phyloP scores from a whole-genome alignment of 345 rosid species.

The Rubroshorea leprosula region DNA sequence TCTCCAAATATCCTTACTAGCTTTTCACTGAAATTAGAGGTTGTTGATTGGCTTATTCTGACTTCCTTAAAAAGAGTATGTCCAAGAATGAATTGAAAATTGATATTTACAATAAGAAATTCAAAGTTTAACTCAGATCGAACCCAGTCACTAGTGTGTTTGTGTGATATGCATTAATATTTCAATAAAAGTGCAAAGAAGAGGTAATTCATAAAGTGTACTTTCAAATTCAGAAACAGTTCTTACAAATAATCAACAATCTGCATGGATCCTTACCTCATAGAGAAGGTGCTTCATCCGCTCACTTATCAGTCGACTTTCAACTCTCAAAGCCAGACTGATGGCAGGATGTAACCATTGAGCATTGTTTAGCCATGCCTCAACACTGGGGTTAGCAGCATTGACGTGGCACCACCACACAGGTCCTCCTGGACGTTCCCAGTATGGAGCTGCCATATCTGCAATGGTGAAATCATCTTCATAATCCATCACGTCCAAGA shows the following conservation, averaged over 20 bases:
- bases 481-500: slow-evolving; percentile 39
- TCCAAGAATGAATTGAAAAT: no score
- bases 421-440: slow-evolving; percentile 91
- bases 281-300: slow-evolving; percentile 89
- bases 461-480: slow-evolving; percentile 69
- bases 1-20: no score
- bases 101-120: no score
- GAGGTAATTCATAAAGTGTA: no score
- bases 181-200: no score
- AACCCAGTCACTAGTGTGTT: no score
- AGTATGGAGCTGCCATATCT: slow-evolving; percentile 90
- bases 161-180: no score
- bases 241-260: background rate
- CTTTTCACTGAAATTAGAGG: no score
- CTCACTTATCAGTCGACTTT: slow-evolving; percentile 81
- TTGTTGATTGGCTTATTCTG: no score
- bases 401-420: slow-evolving; percentile 92
- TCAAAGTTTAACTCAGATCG: no score
- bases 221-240: background rate
- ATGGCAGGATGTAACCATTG: slow-evolving; percentile 98
- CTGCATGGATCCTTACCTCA: slow-evolving; percentile 43
- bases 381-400: slow-evolving; percentile 54
- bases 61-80: no score
- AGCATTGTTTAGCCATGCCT: slow-evolving; percentile 64
- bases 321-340: slow-evolving; percentile 83